phyloP scores from a whole-genome alignment of 108 stramenopile species.

The Cyclostephanos invisitatus region DNA sequence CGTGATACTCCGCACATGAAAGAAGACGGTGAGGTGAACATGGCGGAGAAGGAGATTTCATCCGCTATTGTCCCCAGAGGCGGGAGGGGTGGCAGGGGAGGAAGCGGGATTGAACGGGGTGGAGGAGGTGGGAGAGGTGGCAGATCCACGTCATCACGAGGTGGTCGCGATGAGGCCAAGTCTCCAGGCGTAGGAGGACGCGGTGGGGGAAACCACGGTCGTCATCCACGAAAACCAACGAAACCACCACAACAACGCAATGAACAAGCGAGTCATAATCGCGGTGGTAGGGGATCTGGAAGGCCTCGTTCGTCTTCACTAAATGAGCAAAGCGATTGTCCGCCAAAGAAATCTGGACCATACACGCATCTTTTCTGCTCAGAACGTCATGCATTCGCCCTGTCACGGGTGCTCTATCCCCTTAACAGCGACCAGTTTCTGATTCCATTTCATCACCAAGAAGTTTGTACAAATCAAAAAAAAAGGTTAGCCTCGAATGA shows the following conservation, averaged over 20 bases:
- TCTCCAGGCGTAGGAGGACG: neutral
- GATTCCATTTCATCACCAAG: neutral
- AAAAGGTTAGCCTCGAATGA: conserved; percentile 2
- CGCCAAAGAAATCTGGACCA: conserved; percentile 30
- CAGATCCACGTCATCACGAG: neutral
- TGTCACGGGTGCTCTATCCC: conserved; percentile 34
- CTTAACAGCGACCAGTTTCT: conserved; percentile 10
- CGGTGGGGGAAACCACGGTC: conserved; percentile 7
- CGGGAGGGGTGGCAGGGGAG: conserved; percentile 9
- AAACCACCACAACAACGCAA: neutral
- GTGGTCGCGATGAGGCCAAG: neutral
- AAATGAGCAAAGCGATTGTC: conserved; percentile 1
- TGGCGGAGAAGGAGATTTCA: neutral
- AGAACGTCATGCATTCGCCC: conserved; percentile 38
- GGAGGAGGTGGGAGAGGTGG: conserved; percentile 10
- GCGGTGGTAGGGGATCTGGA: conserved; percentile 8
- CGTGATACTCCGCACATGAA: no score
- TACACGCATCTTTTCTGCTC: conserved; percentile 45
- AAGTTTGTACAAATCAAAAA: neutral
- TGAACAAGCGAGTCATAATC: conserved; percentile 9
- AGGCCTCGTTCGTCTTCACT: conserved; percentile 33
- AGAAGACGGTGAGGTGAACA: neutral
- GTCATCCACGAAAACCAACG: neutral
- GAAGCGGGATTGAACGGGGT: conserved; percentile 8
- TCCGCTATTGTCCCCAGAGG: neutral